Conservation (phyloP, 2,329 filamentous ascomycete species). For the Colletotrichum sp. region DNA sequence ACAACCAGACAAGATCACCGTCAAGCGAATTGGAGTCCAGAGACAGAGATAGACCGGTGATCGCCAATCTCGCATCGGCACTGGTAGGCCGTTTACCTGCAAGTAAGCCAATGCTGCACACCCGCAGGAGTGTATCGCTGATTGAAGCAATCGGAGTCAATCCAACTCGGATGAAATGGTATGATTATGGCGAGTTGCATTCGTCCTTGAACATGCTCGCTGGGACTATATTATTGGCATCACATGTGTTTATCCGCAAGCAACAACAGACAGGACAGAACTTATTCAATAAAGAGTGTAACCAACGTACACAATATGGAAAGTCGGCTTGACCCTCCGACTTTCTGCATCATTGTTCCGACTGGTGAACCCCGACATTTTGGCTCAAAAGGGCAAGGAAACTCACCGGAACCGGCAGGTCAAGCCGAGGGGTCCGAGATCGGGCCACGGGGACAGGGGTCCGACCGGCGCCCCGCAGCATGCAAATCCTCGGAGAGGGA, state of each 20-base stretch:
- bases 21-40: not conserved
- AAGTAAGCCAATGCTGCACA: not conserved
- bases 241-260: not conserved
- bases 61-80: not conserved
- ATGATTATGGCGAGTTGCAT: not conserved
- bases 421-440: conserved; percentile 13
- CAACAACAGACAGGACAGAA: not conserved
- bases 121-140: not conserved
- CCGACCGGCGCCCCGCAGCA: conserved; percentile 6
- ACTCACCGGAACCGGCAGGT: not conserved
- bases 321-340: not conserved
- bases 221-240: not conserved
- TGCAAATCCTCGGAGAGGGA: not conserved
- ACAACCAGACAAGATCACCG: not conserved
- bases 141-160: not conserved
- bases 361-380: not conserved
- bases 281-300: not conserved
- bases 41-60: not conserved
- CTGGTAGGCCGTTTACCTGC: not conserved
- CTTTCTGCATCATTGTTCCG: not conserved
- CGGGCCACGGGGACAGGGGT: conserved; percentile 12
- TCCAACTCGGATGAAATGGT: not conserved
- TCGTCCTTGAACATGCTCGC: not conserved
- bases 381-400: not conserved
- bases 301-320: not conserved